Evolutionary conservation across 2,329 filamentous ascomycete species (phyloP).

Genomic region (Grosmannia huntii): DNA sequence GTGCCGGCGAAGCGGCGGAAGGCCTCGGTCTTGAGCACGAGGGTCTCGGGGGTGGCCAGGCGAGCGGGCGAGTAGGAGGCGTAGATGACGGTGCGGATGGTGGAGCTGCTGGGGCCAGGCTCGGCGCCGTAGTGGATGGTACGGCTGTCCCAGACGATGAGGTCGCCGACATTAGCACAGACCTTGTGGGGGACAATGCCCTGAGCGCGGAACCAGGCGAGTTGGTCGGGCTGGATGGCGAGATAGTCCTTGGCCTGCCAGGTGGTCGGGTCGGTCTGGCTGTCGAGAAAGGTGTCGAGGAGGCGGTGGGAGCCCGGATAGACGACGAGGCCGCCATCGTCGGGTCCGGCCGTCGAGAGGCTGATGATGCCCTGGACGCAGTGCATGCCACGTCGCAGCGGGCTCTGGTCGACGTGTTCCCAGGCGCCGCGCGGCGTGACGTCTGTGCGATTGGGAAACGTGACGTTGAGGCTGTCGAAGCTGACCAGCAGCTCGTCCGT

Average conservation of each 20-base stretch:
- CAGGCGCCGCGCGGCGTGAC: constrained; percentile 16
- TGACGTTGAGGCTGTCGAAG: constrained; percentile 26
- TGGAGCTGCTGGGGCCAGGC: constrained; percentile 14
- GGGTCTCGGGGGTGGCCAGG: constrained; percentile 17
- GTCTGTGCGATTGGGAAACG: constrained; percentile 18
- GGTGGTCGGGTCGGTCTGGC: not conserved
- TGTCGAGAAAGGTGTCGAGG: constrained; percentile 5
- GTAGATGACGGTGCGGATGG: constrained; percentile 21
- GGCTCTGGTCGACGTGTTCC: constrained; percentile 23
- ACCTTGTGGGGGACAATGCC: constrained; percentile 5
- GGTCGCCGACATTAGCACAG: constrained; percentile 6
- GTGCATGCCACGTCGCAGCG: constrained; percentile 14
- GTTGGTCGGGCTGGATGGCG: not conserved
- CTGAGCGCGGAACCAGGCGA: constrained; percentile 1
- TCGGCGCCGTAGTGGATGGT: constrained; percentile 23
- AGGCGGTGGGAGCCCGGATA: constrained; percentile 16
- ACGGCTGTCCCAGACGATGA: constrained; percentile 24
- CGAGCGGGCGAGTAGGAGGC: constrained; percentile 22
- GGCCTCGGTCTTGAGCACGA: constrained; percentile 17
- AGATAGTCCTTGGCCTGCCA: constrained; percentile 2
- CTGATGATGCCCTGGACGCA: constrained; percentile 20
- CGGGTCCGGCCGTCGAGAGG: constrained; percentile 20
- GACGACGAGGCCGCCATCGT: constrained; percentile 25
- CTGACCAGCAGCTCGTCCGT: constrained; percentile 22
- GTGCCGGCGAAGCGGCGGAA: constrained; percentile 18